Evolutionary conservation across 2,329 filamentous ascomycete species (phyloP), one percentile per base, ranked within the genome.

Genomic region (Rhynchosporium graminicola): DNA sequence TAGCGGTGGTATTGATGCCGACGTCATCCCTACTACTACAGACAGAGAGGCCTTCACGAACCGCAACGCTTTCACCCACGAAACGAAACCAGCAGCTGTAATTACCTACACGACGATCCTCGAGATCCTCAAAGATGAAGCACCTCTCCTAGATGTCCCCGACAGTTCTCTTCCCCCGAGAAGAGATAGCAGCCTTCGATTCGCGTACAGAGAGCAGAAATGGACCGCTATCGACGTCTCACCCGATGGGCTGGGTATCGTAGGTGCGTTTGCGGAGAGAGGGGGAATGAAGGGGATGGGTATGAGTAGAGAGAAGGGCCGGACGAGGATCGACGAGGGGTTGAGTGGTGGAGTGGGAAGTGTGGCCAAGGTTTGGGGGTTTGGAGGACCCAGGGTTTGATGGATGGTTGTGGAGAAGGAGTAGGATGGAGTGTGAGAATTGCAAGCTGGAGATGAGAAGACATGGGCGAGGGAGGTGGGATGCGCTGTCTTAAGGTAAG

Each of bases 141-240:
- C 61, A n/a, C 65, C 68, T 2, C 60, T 64, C 36, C 42, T 66
- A 10, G 52, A 38, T 7, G 5, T 10, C 33, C 33, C 33, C 9
- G 33, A 36, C 33, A 36, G 9, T 20, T 20, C 20, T 20, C 33
- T 6, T 36, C 9, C 33, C 33, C 1, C 6, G 33, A 6, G 33
- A 36, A 6, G 33, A 6, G 6, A 36, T 5, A 36, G 33, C 33
- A 36, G 33, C 5, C 42, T 59, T 61, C 68, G 48, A 26, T 76
- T 74, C 62, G 75, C 73, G 3, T 68, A 64, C 31, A 75, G 83
- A 57, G 84, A 86, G 73, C 80, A 83, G 76, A 76, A 79, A 47
- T 87, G 83, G 83, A 78, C 75, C 0, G 77, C 78, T 2, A 77
- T 86, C 8, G 77, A 79, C 33, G 70, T 83, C 10, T 68, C 70